Conservation (phyloP, 805 yeast species). For the Myxozyma monticola region DNA sequence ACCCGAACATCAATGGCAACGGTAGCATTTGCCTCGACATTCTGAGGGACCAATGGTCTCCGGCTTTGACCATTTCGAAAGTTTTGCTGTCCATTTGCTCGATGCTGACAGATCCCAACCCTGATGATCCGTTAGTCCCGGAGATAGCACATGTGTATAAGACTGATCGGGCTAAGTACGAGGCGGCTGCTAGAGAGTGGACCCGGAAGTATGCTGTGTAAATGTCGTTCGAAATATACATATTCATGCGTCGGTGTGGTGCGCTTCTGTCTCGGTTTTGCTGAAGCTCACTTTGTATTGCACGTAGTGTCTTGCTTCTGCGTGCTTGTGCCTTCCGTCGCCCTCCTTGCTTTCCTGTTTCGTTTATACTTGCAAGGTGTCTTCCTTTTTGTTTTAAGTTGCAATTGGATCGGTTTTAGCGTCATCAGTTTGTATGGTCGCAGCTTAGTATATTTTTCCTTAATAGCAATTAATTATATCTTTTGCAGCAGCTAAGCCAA, state of each 20-base stretch:
- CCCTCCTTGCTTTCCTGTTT: not conserved
- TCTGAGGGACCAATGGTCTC: constrained; percentile 98
- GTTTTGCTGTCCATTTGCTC: constrained; percentile 94
- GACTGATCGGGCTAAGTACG: constrained; percentile 90
- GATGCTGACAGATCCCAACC: constrained; percentile 94
- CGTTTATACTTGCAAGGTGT: no score
- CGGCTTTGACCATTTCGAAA: constrained; percentile 94
- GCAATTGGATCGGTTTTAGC: no score
- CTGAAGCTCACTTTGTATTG: no score
- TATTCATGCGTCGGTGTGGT: not conserved
- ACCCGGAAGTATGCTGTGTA: constrained; percentile 95
- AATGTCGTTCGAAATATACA: not conserved
- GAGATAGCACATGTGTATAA: constrained; percentile 97
- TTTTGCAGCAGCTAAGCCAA: no score
- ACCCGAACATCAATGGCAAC: constrained; percentile 92
- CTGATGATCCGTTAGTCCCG: constrained; percentile 98
- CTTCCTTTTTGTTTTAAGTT: no score
- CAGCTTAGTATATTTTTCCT: no score
- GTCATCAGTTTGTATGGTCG: no score
- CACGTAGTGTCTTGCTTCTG: not conserved
- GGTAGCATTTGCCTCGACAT: constrained; percentile 97
- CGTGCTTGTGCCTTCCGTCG: not conserved
- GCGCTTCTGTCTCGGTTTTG: not conserved
- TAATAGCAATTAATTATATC: no score
- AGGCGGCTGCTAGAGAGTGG: constrained; percentile 98